Evolutionary conservation across 805 yeast species (phyloP).

Genomic region (Barnettozyma populi): DNA sequence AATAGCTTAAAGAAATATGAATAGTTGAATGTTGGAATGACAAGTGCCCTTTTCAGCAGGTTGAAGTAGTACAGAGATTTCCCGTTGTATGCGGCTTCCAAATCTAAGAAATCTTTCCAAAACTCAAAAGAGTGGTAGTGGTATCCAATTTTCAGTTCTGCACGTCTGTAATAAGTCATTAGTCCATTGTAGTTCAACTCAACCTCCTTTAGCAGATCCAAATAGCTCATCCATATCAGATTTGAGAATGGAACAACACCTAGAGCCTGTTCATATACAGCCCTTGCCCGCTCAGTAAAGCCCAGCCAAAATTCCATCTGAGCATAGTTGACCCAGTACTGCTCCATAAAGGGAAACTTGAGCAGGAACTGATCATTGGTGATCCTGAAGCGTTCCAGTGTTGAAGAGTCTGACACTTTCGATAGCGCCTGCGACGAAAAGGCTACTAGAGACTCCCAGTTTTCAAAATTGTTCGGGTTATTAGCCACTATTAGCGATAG

Average conservation of each 20-base stretch:
- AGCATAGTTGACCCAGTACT: constrained; percentile 57
- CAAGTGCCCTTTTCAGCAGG: constrained; percentile 44
- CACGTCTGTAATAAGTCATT: constrained; percentile 37
- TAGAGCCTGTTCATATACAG: constrained; percentile 37
- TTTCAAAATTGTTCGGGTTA: constrained; percentile 30
- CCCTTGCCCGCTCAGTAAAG: constrained; percentile 31
- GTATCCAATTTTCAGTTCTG: constrained; percentile 43
- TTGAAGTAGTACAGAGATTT: constrained; percentile 20
- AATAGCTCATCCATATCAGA: constrained; percentile 45
- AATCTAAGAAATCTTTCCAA: constrained; percentile 44
- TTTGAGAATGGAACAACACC: constrained; percentile 37
- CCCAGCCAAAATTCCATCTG: constrained; percentile 41
- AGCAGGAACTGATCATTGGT: constrained; percentile 39
- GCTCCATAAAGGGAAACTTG: constrained; percentile 44
- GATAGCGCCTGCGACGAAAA: constrained; percentile 31
- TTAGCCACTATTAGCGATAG: constrained; percentile 17
- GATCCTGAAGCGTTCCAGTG: constrained; percentile 31
- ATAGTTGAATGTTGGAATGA: constrained; percentile 52
- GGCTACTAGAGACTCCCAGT: constrained; percentile 35
- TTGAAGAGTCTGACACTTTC: constrained; percentile 29
- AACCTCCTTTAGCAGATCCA: constrained; percentile 33
- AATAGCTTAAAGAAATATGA: constrained; percentile 38
- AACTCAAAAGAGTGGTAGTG: constrained; percentile 48
- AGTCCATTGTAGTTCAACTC: constrained; percentile 28
- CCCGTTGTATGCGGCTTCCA: constrained; percentile 34